Evolutionary conservation across 768 basidiomycete species (phyloP).

Genomic region (Lyophyllum shimeji): DNA sequence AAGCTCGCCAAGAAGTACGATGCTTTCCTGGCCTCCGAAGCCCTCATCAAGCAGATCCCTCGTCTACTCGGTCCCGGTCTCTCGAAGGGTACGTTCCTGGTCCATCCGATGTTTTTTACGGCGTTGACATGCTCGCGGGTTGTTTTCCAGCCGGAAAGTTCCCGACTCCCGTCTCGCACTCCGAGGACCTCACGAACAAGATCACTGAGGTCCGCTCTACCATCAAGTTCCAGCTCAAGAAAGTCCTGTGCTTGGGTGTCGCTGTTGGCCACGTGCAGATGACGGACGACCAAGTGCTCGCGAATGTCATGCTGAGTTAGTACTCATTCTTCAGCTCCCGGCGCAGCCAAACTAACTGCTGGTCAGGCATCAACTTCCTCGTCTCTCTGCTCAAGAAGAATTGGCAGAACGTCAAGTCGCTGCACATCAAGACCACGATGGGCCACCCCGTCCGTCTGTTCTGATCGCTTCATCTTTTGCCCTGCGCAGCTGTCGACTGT

Average conservation of each 20-base stretch:
- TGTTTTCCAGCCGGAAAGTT: conserved; percentile 86
- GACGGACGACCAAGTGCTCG: conserved; percentile 95
- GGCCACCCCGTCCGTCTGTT: conserved; percentile 96
- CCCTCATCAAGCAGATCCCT: conserved; percentile 99
- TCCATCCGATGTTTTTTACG: neutral
- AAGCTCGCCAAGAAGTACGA: conserved; percentile 99
- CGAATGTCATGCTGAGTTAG: conserved; percentile 95
- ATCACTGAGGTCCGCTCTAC: conserved; percentile 95
- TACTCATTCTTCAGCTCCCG: conserved; percentile 2
- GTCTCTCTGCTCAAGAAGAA: conserved; percentile 99
- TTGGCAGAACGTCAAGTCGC: conserved; percentile 99
- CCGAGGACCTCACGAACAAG: conserved; percentile 89
- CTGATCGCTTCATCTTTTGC: conserved; percentile 41
- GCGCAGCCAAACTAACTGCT: conserved; percentile 3
- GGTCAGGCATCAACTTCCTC: conserved; percentile 95
- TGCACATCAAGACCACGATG: conserved; percentile 99
- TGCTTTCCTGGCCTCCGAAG: conserved; percentile 96
- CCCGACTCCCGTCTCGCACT: conserved; percentile 94
- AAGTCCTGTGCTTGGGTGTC: conserved; percentile 98
- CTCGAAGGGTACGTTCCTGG: conserved; percentile 80
- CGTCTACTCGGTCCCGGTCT: conserved; percentile 99
- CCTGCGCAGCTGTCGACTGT: no score
- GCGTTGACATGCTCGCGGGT: neutral
- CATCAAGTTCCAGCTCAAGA: conserved; percentile 99
- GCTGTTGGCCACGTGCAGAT: conserved; percentile 98